Evolutionary conservation across 495 filamentous ascomycete species (phyloP).

Genomic region (Penicillium diatomitis): DNA sequence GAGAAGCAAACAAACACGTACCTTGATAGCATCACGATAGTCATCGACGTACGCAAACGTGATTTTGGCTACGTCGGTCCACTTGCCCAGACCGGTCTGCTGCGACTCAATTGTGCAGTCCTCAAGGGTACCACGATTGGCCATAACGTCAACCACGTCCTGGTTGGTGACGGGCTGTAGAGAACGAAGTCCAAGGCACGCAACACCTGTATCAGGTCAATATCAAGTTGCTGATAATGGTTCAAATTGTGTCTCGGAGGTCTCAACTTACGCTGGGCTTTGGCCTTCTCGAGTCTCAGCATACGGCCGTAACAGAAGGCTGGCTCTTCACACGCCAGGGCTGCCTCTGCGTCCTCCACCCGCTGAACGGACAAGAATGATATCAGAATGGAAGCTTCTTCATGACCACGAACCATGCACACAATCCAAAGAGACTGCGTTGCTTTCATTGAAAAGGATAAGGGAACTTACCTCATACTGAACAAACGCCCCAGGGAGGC

Average conservation of each 20-base stretch:
- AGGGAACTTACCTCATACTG: conserved; percentile 13
- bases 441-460: neutral
- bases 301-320: conserved; percentile 5
- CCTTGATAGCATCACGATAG: conserved; percentile 15
- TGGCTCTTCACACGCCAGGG: neutral
- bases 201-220: conserved; percentile 7
- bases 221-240: neutral
- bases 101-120: conserved; percentile 1
- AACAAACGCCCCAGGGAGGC: conserved; percentile 14
- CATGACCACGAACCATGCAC: neutral
- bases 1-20: neutral
- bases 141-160: neutral
- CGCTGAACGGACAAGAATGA: neutral
- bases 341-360: conserved; percentile 7
- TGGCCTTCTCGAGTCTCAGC: conserved; percentile 12
- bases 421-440: neutral
- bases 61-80: conserved; percentile 5
- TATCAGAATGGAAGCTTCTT: neutral
- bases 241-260: neutral
- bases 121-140: conserved; percentile 6
- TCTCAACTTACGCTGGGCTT: conserved; percentile 10
- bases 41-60: conserved; percentile 18
- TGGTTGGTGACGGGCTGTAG: conserved; percentile 1
- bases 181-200: conserved; percentile 10
- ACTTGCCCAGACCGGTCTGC: neutral